phyloP scores from a whole-genome alignment of 176 grass and related monocot genomes.

The Otatea glauca region DNA sequence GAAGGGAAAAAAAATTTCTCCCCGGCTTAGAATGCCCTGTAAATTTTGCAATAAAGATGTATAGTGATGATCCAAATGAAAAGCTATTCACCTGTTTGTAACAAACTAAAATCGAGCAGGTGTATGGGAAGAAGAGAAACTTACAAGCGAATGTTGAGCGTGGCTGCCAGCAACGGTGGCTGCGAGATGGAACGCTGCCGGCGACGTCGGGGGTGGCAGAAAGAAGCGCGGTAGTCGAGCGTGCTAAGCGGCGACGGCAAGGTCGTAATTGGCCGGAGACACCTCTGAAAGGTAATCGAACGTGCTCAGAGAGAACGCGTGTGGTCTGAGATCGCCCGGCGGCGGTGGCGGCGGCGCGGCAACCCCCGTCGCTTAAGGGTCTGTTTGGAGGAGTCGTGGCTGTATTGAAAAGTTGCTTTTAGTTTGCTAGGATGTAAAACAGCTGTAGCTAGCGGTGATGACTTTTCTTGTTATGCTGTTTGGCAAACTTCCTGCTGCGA shows the following conservation, averaged over 20 bases:
- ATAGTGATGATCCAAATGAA: neutral
- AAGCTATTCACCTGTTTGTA: neutral
- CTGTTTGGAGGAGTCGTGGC: too few relatives aligned
- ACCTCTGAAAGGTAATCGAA: neutral
- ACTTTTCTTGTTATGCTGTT: too few relatives aligned
- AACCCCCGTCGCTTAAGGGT: neutral
- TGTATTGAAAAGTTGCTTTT: too few relatives aligned
- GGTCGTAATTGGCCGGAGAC: neutral
- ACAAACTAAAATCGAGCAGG: neutral
- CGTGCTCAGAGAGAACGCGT: neutral
- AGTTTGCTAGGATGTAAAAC: too few relatives aligned
- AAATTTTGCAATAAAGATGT: neutral
- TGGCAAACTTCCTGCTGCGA: too few relatives aligned
- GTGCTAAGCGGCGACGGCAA: neutral
- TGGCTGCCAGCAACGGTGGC: neutral
- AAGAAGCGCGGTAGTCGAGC: neutral
- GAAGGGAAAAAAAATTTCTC: neutral
- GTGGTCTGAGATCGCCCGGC: neutral
- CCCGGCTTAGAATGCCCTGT: neutral
- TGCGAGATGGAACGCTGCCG: neutral
- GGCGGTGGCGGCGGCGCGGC: neutral
- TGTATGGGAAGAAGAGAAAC: slow-evolving; percentile 3
- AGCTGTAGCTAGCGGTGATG: too few relatives aligned
- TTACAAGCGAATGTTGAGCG: neutral
- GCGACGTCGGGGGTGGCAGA: neutral